Percentiles rank a stretch among this genome's conserved stretches.
These are phyloP conservation scores for Ophiobolus disseminans DNA, from an alignment of 2,329 filamentous ascomycete species.

Conservation along the genomic window DNA sequence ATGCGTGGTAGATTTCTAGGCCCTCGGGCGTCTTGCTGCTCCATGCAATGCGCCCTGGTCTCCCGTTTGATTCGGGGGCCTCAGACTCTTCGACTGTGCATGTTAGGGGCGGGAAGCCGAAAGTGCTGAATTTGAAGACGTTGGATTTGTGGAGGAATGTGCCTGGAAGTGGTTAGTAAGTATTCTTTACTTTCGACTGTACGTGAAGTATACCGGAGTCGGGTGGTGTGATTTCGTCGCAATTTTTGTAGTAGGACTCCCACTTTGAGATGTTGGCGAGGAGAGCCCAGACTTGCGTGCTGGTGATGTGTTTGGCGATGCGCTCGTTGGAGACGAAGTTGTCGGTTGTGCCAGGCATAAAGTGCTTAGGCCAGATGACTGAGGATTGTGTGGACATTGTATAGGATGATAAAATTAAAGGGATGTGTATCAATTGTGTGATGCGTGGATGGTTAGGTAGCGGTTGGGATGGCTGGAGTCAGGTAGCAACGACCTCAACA, in stretches of 20 bases:
- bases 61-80: slow-evolving; percentile 28
- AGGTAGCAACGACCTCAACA: too few relatives aligned
- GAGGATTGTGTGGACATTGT: slow-evolving; percentile 23
- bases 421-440: not conserved
- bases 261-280: slow-evolving; percentile 45
- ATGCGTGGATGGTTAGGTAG: not conserved
- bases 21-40: slow-evolving; percentile 27
- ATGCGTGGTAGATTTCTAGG: slow-evolving; percentile 46
- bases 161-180: too few relatives aligned
- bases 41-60: slow-evolving; percentile 27
- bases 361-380: slow-evolving; percentile 43
- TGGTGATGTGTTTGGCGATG: slow-evolving; percentile 34
- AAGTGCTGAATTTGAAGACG: slow-evolving; percentile 46
- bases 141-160: slow-evolving; percentile 32
- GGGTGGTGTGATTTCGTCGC: slow-evolving; percentile 37
- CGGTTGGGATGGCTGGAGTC: too few relatives aligned
- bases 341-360: slow-evolving; percentile 47
- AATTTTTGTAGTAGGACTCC: slow-evolving; percentile 46
- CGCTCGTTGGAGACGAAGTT: slow-evolving; percentile 48
- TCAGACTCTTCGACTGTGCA: slow-evolving; percentile 29
- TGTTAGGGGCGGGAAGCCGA: slow-evolving; percentile 42
- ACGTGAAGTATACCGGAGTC: too few relatives aligned
- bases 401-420: not conserved
- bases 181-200: too few relatives aligned
- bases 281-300: slow-evolving; percentile 40